Base-by-base conservation (phyloP, 768 basidiomycete genomes). In the Albatrellus ellisii region DNA sequence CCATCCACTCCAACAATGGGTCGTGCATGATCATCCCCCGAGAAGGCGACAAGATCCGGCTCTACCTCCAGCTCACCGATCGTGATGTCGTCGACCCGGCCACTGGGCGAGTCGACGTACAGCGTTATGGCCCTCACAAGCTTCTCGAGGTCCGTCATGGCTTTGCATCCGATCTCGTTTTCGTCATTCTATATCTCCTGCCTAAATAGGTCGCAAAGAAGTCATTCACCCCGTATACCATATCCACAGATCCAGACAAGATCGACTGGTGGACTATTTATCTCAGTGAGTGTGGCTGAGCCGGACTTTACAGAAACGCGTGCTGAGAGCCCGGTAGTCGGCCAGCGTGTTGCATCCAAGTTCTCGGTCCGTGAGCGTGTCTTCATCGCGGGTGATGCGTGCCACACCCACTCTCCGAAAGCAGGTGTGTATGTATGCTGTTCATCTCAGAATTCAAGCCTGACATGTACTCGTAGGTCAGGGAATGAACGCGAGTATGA, bases 361-460 rank as follows among this genome's bases (percentile, higher is more conserved):
- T 77, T 67, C 54, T 65, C 67, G 1, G 50, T 62, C 1, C 46
- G 64, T 29, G 55, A 73, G 25, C 68, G 75, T 4, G 60, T 74
- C 2, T 72, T 75, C 48, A 74, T 76, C 36, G 74, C 68, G 0
- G 73, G 75, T 10, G 72, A 72, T 46, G 72, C 72, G 2, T 74
- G 68, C 27, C 68, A 66, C 43, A 67, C 65, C 14, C 65, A 65
- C 36, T 67, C 63, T 0, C 63, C 62, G 1, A 64, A 66, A 54
- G 67, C 66, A 40, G 63, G 64, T 59, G 34, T 43, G 52, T 51
- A 25, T 10, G 4, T 8, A 7, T 28, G n/a, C 14, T 14, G 24
- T 14, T 39, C 35, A 15, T 4, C 11, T 26, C 9, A 26, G 6
- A 21, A 3, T 31, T 43, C 37, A 52, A 43, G 54, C 36, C 62